A percentile compares a stretch with the other conserved stretches of the same genome.
Conservation (phyloP, 805 yeast species). For the Metschnikowia borealis region DNA sequence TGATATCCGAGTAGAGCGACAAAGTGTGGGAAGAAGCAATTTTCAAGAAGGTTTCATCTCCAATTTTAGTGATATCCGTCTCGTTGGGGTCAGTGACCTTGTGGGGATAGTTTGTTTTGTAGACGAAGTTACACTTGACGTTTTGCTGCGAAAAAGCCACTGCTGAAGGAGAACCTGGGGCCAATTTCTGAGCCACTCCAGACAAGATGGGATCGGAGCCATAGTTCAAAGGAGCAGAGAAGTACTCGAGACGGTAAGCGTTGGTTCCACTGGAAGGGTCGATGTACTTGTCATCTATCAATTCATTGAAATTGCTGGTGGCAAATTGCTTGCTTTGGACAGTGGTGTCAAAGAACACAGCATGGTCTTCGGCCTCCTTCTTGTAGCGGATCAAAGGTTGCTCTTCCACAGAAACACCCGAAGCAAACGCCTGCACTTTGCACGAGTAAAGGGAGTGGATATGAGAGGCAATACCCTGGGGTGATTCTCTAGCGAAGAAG, state of each 20-base stretch:
- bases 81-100: conserved; percentile 27
- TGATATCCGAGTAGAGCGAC: conserved; percentile 66
- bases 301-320: conserved; percentile 51
- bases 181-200: conserved; percentile 34
- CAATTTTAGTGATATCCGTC: conserved; percentile 59
- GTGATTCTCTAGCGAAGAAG: conserved; percentile 82
- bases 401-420: conserved; percentile 49
- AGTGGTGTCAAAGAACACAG: conserved; percentile 82
- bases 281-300: conserved; percentile 78
- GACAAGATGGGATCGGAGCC: conserved; percentile 43
- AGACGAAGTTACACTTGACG: conserved; percentile 76
- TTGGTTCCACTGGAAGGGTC: conserved; percentile 46
- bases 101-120: conserved; percentile 49
- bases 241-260: conserved; percentile 70
- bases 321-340: conserved; percentile 38
- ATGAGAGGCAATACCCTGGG: conserved; percentile 75
- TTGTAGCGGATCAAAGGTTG: conserved; percentile 70
- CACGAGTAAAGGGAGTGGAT: conserved; percentile 89
- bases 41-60: conserved; percentile 73
- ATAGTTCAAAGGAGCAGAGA: conserved; percentile 59
- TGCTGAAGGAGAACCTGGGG: conserved; percentile 14
- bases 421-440: conserved; percentile 73
- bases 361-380: conserved; percentile 78
- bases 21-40: conserved; percentile 81
- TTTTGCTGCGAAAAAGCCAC: conserved; percentile 39